These are phyloP conservation scores for Arthrobotrys musiformis DNA, from an alignment of 2,329 filamentous ascomycete species.

Conservation along the genomic window DNA sequence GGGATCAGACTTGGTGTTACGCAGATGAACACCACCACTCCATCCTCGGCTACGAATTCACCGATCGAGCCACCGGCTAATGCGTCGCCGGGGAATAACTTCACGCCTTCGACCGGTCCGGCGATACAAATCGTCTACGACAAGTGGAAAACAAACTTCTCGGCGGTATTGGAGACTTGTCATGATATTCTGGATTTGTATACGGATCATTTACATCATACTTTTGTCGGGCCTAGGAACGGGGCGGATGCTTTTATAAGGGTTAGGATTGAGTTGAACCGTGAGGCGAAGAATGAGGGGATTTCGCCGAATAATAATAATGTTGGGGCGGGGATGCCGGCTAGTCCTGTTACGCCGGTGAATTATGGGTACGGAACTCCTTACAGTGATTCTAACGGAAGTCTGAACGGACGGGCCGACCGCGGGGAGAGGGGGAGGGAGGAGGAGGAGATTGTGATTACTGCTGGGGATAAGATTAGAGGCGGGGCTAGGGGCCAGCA, in stretches of 20 bases:
- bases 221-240: constrained; percentile 77
- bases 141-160: constrained; percentile 65
- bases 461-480: constrained; percentile 46
- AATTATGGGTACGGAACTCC: constrained; percentile 48
- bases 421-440: constrained; percentile 1
- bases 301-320: constrained; percentile 61
- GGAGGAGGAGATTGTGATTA: constrained; percentile 41
- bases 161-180: constrained; percentile 76
- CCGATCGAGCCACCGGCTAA: constrained; percentile 58
- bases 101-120: constrained; percentile 2
- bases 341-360: constrained; percentile 54
- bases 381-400: constrained; percentile 47
- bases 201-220: constrained; percentile 80
- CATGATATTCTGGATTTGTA: constrained; percentile 93
- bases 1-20: constrained; percentile 67
- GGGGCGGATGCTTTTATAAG: constrained; percentile 82
- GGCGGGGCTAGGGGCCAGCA: constrained; percentile 50
- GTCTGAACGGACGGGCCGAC: constrained; percentile 27
- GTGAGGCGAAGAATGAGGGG: constrained; percentile 73
- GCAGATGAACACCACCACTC: constrained; percentile 63
- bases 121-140: constrained; percentile 30
- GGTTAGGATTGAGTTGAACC: constrained; percentile 86
- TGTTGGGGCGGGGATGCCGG: constrained; percentile 59
- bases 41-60: constrained; percentile 66
- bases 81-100: constrained; percentile 21